These are phyloP conservation scores for Colletotrichum plurivorum DNA, from an alignment of 2,329 filamentous ascomycete species.

Conservation along the genomic window DNA sequence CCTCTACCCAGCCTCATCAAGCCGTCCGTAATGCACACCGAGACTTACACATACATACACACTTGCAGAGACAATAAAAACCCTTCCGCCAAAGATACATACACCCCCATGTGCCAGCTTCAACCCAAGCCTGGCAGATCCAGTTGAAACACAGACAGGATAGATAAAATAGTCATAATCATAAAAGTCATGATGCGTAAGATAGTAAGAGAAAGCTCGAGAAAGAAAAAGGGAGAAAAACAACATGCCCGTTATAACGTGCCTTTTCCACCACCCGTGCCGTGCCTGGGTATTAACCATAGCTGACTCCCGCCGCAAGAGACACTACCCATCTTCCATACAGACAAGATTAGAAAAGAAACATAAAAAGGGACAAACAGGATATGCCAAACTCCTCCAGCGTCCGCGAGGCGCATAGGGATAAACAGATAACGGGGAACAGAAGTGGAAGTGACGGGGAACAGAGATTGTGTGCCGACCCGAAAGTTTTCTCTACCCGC, in stretches of 20 bases:
- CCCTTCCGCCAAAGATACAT: background rate
- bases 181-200: slow-evolving; percentile 2
- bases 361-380: no score
- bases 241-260: background rate
- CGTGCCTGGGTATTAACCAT: no score
- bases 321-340: no score
- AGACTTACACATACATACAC: background rate
- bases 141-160: background rate
- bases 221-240: background rate
- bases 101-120: background rate
- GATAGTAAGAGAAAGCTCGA: background rate
- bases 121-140: background rate
- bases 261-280: no score
- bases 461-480: slow-evolving; percentile 9
- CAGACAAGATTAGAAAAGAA: no score
- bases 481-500: slow-evolving; percentile 7
- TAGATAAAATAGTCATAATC: background rate
- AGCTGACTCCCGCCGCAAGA: no score
- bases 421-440: background rate
- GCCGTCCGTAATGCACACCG: no score
- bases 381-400: no score
- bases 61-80: background rate
- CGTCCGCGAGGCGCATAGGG: background rate
- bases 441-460: background rate
- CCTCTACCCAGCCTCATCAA: no score